phyloP scores from a whole-genome alignment of 441 rosid species.

The Mallotus repandus region DNA sequence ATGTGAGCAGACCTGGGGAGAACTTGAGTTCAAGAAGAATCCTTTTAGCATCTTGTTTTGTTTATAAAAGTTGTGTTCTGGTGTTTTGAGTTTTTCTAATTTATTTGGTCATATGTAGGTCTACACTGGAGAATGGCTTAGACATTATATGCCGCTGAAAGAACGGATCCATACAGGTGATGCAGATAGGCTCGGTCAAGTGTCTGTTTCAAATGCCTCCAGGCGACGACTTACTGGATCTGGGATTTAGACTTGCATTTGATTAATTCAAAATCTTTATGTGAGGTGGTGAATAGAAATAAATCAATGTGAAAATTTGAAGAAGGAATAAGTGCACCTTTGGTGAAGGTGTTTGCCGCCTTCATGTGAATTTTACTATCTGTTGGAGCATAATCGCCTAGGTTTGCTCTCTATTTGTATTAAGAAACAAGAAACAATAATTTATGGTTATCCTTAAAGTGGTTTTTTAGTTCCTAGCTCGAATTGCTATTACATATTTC shows the following conservation, averaged over 20 bases:
- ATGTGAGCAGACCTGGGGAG: neutral
- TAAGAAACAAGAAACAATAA: neutral
- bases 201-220: constrained; percentile 83
- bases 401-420: neutral
- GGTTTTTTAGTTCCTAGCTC: neutral
- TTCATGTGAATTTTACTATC: neutral
- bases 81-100: neutral
- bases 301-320: neutral
- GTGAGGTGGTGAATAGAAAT: neutral
- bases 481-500: neutral
- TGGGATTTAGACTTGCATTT: constrained; percentile 19
- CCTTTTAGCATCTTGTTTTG: neutral
- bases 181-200: constrained; percentile 60
- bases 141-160: constrained; percentile 66
- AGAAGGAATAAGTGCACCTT: constrained; percentile 9
- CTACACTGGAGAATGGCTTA: constrained; percentile 82
- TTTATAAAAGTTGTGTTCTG: neutral
- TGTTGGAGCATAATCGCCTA: neutral
- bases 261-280: neutral
- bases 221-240: constrained; percentile 85
- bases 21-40: too few relatives aligned
- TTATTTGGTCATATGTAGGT: constrained; percentile 43
- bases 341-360: neutral
- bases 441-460: neutral
- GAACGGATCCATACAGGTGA: constrained; percentile 50